Evolutionary conservation across 2,329 filamentous ascomycete genomes (phyloP), one percentile per base, ranked within the genome.

Genomic region (Calycina herbarum): DNA sequence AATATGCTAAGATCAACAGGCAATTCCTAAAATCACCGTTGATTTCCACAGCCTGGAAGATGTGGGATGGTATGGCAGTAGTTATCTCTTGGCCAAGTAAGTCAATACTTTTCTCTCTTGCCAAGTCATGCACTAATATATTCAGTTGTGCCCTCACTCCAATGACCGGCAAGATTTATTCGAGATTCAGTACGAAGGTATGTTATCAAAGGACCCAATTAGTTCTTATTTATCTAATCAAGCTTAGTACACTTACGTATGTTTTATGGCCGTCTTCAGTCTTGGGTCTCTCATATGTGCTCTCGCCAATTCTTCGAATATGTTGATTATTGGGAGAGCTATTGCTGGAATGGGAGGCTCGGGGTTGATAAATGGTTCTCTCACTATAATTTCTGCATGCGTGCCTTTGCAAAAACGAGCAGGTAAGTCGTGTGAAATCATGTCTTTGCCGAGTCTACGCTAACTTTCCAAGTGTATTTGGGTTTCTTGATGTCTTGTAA

Each of bases 201-300:
- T 2, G 64, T 65, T 17, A n/a, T 33, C n/a, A 13, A 35, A 33
- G 1, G 35, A 38, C 35, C 31, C 17, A 7, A 15, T 51, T 11
- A 27, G 17, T 10, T 7, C 13, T 5, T 51, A 42, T n/a, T 33
- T 29, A 24, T 7, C 59, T 64, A 17, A 62, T 15, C 2, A 4
- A 61, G 38, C 11, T 31, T 69, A 79, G 76, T 79, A 76, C 74
- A 73, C 77, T 0, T 81, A 79, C 59, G 71, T 83, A 1, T 69
- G 67, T 10, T 78, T 80, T 56, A 77, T 88, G 33, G 69, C 75
- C 42, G 63, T 86, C 51, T 88, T 88, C 67, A 84, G 87, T 70
- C 27, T 86, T 0, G 86, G 86, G 1, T 85, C 82, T 0, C 69
- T 84, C 3, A 73, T 88, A n/a, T 87, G 85, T 67, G 85, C 76